Evolutionary conservation across 768 basidiomycete species (phyloP), one percentile per base, ranked within the genome.

Genomic region (Bullera alba): DNA sequence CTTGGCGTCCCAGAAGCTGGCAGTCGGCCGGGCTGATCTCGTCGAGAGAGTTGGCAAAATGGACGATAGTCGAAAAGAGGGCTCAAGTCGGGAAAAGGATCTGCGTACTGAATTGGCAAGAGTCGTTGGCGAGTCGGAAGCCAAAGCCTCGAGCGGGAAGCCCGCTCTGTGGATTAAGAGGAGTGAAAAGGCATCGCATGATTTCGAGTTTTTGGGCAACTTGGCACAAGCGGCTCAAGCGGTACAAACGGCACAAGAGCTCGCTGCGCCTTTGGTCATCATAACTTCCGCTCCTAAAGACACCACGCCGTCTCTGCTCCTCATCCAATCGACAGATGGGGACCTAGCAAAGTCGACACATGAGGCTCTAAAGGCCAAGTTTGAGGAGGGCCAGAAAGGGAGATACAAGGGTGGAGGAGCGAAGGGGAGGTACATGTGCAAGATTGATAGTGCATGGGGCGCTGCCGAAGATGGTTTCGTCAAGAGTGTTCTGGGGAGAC

Each of bases 21-120:
- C 82, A 37, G 84, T 85, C 60, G 83, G 83, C 2, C 74, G 81
- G 2, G 74, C 79, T 1, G 79, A 82, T 44, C 80, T 87, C 3
- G 81, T 83, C 15, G 82, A 82, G 39, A 80, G 87, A 28, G 80
- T 86, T 1, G 52, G 23, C n/a, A 45, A 48, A 16, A 38, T 49
- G 4, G 58, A 61, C 12, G 73, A 74, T 27, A 81, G 83, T 58
- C 78, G 86, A 23, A 63, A 44, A 30, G 62, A 63, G 26, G 42
- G 29, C 12, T 23, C 43, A 36, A 46, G 34, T 32, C 26, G n/a
- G 26, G 51, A 38, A 23, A 51, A 48, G 36, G 42, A 35, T 5
- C 39, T 66, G 25, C 49, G 54, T 44, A 39, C 38, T 7, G 65
- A 65, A 39, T 22, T 70, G 25, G 55, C 50, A 2, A 48, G 42